Percentiles rank a stretch among this genome's conserved stretches.
Conservation (phyloP, 106 monocot species). For the Platanthera guangdongensis region DNA sequence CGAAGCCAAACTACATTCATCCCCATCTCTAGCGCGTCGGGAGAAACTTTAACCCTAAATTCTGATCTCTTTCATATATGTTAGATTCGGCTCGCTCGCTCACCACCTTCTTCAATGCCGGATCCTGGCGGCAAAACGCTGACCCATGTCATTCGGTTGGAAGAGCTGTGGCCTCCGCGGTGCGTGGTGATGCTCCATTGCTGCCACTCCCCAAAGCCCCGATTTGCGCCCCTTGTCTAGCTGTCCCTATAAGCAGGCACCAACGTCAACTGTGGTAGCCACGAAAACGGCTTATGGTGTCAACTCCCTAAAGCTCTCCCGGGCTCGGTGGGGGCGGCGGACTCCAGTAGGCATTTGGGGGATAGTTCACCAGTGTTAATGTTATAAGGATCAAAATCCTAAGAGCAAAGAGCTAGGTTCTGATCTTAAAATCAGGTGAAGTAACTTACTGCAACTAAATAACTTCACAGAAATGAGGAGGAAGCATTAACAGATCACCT, state of each 20-base stretch:
- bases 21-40: constrained; percentile 1
- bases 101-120: neutral
- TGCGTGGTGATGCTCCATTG: constrained; percentile 38
- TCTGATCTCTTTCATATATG: neutral
- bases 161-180: neutral
- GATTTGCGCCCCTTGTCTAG: constrained; percentile 12
- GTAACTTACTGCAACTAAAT: no score
- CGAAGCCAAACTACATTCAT: neutral
- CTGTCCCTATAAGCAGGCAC: neutral
- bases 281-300: neutral
- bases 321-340: neutral
- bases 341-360: neutral
- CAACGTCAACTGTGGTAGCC: neutral
- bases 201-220: constrained; percentile 26
- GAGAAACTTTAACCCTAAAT: neutral
- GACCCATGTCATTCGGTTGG: neutral
- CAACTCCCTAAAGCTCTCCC: constrained; percentile 9
- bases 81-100: neutral
- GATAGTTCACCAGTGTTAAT: neutral
- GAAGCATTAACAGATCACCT: no score
- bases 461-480: no score
- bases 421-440: no score
- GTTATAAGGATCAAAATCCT: neutral
- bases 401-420: neutral
- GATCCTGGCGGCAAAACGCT: constrained; percentile 9